These are phyloP conservation scores for Fusarium sororula DNA, from an alignment of 2,329 filamentous ascomycete species.

Conservation along the genomic window DNA sequence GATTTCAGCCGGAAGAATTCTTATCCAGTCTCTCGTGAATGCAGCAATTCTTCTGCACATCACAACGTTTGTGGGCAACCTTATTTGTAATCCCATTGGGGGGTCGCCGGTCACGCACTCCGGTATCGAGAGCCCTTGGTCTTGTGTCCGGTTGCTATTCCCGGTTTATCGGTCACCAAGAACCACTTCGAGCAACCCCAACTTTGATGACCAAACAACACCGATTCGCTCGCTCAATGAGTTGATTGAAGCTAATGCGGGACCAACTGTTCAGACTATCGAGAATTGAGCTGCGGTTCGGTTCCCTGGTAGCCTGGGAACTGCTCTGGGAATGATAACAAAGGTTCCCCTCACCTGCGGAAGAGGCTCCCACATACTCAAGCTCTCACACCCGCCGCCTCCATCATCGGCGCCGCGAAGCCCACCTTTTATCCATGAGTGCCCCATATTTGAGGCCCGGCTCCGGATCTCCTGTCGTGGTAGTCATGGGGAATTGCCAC, in stretches of 20 bases:
- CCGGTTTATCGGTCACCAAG: slow-evolving; percentile 18
- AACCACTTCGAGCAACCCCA: slow-evolving; percentile 8
- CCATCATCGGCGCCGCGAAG: slow-evolving; percentile 22
- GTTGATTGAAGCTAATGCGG: slow-evolving; percentile 16
- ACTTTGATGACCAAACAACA: slow-evolving; percentile 16
- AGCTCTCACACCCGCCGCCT: slow-evolving; percentile 21
- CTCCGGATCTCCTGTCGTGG: slow-evolving; percentile 29
- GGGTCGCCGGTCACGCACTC: slow-evolving; percentile 20
- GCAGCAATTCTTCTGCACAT: slow-evolving; percentile 22
- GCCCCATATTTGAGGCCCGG: slow-evolving; percentile 38
- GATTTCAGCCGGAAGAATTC: slow-evolving; percentile 30
- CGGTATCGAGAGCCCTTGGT: slow-evolving; percentile 17
- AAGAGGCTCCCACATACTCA: slow-evolving; percentile 6
- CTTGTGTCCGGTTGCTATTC: slow-evolving; percentile 17
- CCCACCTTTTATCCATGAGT: slow-evolving; percentile 19
- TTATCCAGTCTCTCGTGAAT: slow-evolving; percentile 26
- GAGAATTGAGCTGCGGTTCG: slow-evolving; percentile 15
- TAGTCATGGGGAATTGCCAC: background rate
- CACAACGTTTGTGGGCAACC: slow-evolving; percentile 6
- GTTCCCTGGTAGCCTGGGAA: background rate
- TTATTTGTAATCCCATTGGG: slow-evolving; percentile 32
- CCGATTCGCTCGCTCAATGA: slow-evolving; percentile 22
- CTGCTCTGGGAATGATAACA: slow-evolving; percentile 15
- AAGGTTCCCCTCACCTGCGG: background rate
- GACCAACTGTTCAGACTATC: slow-evolving; percentile 10